Evolutionary conservation across 805 yeast genomes (phyloP).

Genomic region (Barnettozyma pratensis): DNA sequence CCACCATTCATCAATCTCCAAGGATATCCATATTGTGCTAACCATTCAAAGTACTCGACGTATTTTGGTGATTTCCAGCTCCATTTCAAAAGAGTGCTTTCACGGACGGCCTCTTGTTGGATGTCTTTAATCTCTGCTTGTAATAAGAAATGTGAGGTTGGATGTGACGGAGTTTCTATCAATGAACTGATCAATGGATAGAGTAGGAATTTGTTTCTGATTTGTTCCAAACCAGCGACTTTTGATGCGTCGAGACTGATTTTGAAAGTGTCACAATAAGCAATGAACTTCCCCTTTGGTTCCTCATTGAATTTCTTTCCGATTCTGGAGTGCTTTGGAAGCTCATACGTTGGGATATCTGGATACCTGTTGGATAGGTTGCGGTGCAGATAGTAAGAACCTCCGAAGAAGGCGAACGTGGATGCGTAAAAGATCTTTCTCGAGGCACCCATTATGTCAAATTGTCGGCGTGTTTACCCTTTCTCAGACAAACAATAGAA

Average conservation of each 20-base stretch:
- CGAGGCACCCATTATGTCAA: constrained; percentile 3
- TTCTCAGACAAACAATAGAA: too few species aligned
- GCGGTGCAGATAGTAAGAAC: constrained; percentile 15
- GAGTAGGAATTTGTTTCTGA: not conserved
- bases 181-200: not conserved
- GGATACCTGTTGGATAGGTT: constrained; percentile 14
- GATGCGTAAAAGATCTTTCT: constrained; percentile 13
- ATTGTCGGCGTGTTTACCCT: not conserved
- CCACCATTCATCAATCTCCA: constrained; percentile 27
- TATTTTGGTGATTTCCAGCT: not conserved
- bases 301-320: constrained; percentile 5
- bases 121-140: not conserved
- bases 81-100: constrained; percentile 5
- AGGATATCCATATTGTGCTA: constrained; percentile 21
- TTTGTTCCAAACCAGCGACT: not conserved
- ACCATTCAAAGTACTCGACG: constrained; percentile 13
- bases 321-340: constrained; percentile 15
- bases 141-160: not conserved
- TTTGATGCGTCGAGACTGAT: constrained; percentile 5
- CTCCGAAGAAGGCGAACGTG: constrained; percentile 8
- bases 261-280: constrained; percentile 20
- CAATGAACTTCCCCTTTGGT: constrained; percentile 9
- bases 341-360: constrained; percentile 15
- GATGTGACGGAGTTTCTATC: constrained; percentile 1
- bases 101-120: not conserved